A percentile compares a stretch with the other conserved stretches of the same genome.
Evolutionary conservation across 140 eudicot species (phyloP).

Genomic region (Erigeron philadelphicus): DNA sequence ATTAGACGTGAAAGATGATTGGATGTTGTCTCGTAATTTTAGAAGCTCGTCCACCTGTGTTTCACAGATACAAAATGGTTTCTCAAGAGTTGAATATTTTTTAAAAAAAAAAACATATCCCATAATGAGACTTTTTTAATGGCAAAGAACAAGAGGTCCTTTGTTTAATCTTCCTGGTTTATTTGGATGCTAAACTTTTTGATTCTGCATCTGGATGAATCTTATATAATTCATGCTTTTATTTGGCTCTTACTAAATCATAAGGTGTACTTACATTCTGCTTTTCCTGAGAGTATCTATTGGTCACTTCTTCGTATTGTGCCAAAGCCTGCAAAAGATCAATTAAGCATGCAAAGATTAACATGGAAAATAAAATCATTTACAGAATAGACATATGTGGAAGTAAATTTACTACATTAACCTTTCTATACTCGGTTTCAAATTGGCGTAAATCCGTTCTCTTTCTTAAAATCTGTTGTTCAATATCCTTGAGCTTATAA

Average conservation of each 20-base stretch:
- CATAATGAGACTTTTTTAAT: neutral
- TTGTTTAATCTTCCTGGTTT: neutral
- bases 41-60: slow-evolving; percentile 88
- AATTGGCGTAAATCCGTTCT: slow-evolving; percentile 88
- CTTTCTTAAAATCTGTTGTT: slow-evolving; percentile 78
- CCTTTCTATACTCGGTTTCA: slow-evolving; percentile 92
- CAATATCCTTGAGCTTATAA: slow-evolving; percentile 69
- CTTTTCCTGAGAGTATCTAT: slow-evolving; percentile 82
- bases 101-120: neutral
- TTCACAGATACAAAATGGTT: neutral
- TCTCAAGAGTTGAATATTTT: neutral
- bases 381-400: neutral
- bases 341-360: slow-evolving; percentile 5
- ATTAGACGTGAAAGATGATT: slow-evolving; percentile 59
- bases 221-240: neutral
- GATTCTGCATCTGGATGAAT: neutral
- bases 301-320: slow-evolving; percentile 84
- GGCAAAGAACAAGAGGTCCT: neutral
- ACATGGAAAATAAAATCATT: neutral
- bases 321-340: slow-evolving; percentile 67
- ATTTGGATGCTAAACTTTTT: neutral
- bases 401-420: slow-evolving; percentile 13
- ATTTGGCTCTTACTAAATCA: neutral
- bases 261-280: slow-evolving; percentile 56
- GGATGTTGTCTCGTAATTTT: slow-evolving; percentile 71